Evolutionary conservation across 2,329 filamentous ascomycete genomes (phyloP), one percentile per base, ranked within the genome.

Genomic region (Diplocarpon rosae): DNA sequence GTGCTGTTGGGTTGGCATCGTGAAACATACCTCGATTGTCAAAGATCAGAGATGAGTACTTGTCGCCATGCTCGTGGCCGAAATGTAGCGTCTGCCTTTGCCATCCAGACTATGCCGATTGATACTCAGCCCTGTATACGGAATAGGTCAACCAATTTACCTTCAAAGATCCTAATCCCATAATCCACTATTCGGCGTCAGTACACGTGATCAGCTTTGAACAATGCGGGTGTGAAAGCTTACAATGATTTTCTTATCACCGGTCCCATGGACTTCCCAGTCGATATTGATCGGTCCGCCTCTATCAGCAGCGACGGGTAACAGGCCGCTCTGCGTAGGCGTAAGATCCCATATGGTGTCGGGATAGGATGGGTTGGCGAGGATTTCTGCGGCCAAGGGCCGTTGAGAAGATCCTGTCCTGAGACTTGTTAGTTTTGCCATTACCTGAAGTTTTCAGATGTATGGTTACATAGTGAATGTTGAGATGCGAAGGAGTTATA

Each of bases 21-120:
- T 39, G 15, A 27, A 27, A 46, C 45, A 30, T 53, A 57, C 63
- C 87, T 54, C 88, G 78, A 65, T 94, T 94, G 67, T 94, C 88
- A 52, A 87, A 69, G 45, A 92, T 66, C 6, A 95, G 72, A 44
- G 80, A 80, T 0, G 83, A 81, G 66, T 88, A 93, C 52, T 72
- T 68, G 48, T 77, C 68, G 37, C 69, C 72, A 48, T 77, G 70
- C 40, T 77, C 69, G 65, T 94, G 87, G 41, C 84, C 85, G 59
- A 93, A 90, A 65, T 86, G 73, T 53, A 82, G 76, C 9, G 82
- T 92, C 61, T 93, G 87, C 42, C 85, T 78, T 67, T 93, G 86
- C 84, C 85, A 93, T 45, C 78, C 73, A 35, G 76, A 71, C 59
- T 75, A 30, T 31, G 14, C 10, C 71, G 47, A 70, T 31, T 47